A percentile compares a stretch with the other conserved stretches of the same genome.
These are phyloP conservation scores for Fomitopsis schrenkii DNA, from an alignment of 1,284 basidiomycete genomes.

Conservation along the genomic window DNA sequence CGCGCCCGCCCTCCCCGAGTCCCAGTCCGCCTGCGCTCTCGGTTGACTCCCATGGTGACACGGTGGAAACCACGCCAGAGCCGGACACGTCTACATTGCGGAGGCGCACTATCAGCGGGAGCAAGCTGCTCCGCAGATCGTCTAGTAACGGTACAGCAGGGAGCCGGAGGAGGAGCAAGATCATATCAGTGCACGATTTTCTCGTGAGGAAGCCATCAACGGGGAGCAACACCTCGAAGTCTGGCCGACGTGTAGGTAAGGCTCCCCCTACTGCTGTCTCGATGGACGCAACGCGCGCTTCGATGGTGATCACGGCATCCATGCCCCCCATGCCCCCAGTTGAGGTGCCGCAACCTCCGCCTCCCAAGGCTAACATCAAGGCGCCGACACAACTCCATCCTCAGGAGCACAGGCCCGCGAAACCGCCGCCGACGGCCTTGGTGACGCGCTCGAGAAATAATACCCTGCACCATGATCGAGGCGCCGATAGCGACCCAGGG, in stretches of 20 bases:
- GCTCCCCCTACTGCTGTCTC: background rate
- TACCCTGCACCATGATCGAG: background rate
- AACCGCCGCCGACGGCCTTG: background rate
- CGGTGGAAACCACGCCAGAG: constrained; percentile 12
- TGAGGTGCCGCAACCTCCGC: background rate
- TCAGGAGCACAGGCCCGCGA: background rate
- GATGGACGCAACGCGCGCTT: background rate
- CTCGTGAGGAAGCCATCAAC: constrained; percentile 2
- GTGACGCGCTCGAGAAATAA: background rate
- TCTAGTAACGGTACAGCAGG: constrained; percentile 10
- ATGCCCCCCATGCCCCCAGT: background rate
- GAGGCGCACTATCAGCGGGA: background rate
- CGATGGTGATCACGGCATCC: background rate
- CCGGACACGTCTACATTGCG: constrained; percentile 7
- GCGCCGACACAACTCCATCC: too few species aligned
- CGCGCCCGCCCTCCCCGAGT: constrained; percentile 9
- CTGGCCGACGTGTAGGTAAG: background rate
- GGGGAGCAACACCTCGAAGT: background rate
- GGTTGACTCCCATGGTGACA: constrained; percentile 7
- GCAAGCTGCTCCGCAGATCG: constrained; percentile 12
- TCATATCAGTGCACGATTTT: constrained; percentile 4
- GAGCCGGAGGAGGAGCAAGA: constrained; percentile 11
- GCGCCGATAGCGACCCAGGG: constrained; percentile 2
- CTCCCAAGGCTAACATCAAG: background rate
- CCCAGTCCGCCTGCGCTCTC: constrained; percentile 1